Evolutionary conservation across 495 filamentous ascomycete species (phyloP), one percentile per base, ranked within the genome.

Genomic region (Penicillium waksmanii): DNA sequence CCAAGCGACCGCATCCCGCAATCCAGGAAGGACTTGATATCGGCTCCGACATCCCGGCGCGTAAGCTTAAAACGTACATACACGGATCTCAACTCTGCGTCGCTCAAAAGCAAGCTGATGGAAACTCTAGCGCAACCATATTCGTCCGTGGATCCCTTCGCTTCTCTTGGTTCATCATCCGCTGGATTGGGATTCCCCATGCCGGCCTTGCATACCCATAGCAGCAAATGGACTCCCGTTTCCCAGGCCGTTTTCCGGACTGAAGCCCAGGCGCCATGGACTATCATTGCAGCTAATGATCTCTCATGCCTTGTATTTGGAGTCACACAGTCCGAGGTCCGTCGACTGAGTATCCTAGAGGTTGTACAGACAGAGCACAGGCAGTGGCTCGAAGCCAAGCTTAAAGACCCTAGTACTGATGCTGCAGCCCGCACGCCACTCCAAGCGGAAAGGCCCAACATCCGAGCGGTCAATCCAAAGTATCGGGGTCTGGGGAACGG

Each of bases 201-300:
- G 19, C 74, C 79, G 11, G 76, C 82, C 27, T 82, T 91, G 25
- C 91, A 93, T 69, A 90, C 89, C 21, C 93, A 97, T 74, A 85
- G 91, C 57, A 94, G 87, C 68, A 88, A 96, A 68, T 96, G 89
- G 87, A 89, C 89, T 8, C 93, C 93, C 8, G 90, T 93, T 31
- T 89, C 92, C 17, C 96, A 98, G 75, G 95, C 95, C 40, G 96
- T 98, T 51, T 98, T 98, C 67, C 93, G 94, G 17, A 98, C 95
- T 15, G 90, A 96, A 73, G 82, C 90, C 46, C 82, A 87, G 46
- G 81, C 89, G 10, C 96, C 95, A 5, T 98, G 92, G 90, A 98
- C 94, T 3, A 97, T 98, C 55, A 80, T 96, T 48, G 89, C 94
- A 8, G 96, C 95, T n/a, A 98, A 98, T 67, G 95, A 98, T 71